These are phyloP conservation scores for Fraxinus latifolia DNA, from an alignment of 305 asterid genomes.

Conservation along the genomic window DNA sequence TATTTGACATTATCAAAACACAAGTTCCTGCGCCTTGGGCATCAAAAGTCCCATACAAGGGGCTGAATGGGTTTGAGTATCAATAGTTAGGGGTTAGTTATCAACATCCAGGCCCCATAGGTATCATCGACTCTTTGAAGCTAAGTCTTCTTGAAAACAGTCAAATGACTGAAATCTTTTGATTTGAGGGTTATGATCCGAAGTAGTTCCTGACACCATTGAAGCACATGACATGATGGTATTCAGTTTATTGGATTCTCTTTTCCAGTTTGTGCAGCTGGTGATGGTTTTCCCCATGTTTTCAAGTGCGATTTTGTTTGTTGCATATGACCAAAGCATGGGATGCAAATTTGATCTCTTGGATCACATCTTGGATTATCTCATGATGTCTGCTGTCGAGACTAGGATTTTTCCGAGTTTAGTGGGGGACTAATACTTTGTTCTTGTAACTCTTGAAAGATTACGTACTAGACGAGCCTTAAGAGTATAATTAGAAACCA, in stretches of 20 bases:
- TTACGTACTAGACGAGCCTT: not conserved
- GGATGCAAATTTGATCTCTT: not conserved
- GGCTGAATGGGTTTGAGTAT: not conserved
- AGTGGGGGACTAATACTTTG: not conserved
- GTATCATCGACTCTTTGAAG: not conserved
- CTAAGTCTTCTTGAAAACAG: not conserved
- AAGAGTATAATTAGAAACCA: not conserved
- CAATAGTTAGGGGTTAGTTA: not conserved
- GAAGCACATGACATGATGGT: conserved; percentile 8
- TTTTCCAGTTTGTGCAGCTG: not conserved
- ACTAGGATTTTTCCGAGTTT: not conserved
- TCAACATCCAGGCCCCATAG: not conserved
- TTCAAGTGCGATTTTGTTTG: not conserved
- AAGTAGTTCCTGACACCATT: not conserved
- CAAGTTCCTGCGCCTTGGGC: not conserved
- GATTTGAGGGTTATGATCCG: not conserved
- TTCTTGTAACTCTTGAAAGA: not conserved
- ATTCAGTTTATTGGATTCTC: not conserved
- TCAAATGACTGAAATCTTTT: not conserved
- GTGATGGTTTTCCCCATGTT: not conserved
- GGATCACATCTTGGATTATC: not conserved
- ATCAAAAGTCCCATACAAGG: not conserved
- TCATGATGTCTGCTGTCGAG: not conserved
- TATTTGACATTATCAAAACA: not conserved
- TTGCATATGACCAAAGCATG: not conserved